Conservation (phyloP, 2,329 filamentous ascomycete species). For the Fusarium hainanense region DNA sequence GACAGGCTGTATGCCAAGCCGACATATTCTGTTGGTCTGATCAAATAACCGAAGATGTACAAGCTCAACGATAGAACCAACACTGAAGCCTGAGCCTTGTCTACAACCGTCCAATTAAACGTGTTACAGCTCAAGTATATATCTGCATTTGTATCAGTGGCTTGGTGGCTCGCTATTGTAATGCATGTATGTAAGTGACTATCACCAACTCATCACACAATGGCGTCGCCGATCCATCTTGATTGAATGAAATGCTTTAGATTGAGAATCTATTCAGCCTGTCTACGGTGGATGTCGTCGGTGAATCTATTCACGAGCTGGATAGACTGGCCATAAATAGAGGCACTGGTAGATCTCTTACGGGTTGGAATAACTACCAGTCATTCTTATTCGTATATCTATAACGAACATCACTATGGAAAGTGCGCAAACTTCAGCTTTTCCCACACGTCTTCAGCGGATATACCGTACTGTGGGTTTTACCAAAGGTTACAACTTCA, state of each 20-base stretch:
- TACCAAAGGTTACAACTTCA: conserved; percentile 66
- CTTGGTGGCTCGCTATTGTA: conserved; percentile 19
- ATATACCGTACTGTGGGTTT: conserved; percentile 65
- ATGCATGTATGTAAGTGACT: neutral
- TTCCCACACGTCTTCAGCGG: neutral
- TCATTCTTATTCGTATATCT: neutral
- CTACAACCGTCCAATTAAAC: neutral
- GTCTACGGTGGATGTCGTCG: neutral
- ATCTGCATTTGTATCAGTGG: conserved; percentile 9
- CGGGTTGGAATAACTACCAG: neutral
- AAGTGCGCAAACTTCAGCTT: neutral
- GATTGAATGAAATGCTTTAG: conserved; percentile 8
- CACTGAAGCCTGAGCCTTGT: neutral
- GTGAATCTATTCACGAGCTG: neutral
- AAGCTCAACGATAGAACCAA: neutral
- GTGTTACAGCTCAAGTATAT: neutral
- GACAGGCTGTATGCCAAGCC: neutral
- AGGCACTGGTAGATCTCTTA: neutral
- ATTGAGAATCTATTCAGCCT: conserved; percentile 14
- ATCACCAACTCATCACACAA: conserved; percentile 24
- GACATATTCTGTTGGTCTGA: neutral
- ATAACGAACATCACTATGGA: conserved; percentile 2
- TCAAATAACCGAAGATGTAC: conserved; percentile 18
- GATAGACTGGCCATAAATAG: conserved; percentile 19
- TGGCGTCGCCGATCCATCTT: conserved; percentile 6